Evolutionary conservation across 371 early-diverging fungal genomes (phyloP).

Genomic region (Mucor irregularis): DNA sequence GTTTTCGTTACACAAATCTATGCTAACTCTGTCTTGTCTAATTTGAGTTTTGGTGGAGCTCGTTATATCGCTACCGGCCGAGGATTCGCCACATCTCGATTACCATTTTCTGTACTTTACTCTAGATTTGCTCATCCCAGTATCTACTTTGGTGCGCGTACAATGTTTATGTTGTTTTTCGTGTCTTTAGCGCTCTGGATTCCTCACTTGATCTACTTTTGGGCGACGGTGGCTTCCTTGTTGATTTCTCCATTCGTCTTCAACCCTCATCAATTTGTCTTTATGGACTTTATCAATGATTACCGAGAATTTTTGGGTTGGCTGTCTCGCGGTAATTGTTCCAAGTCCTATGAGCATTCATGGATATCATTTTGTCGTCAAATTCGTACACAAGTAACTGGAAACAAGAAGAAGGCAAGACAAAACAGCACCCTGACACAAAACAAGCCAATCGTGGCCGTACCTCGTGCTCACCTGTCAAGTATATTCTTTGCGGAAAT

Average conservation of each 20-base stretch:
- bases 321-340: constrained; percentile 75
- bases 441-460: constrained; percentile 50
- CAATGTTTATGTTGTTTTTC: constrained; percentile 74
- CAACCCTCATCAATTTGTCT: constrained; percentile 84
- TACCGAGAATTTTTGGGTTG: constrained; percentile 81
- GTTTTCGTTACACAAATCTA: constrained; percentile 91
- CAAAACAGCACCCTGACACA: constrained; percentile 54
- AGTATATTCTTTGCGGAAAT: constrained; percentile 79
- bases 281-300: constrained; percentile 75
- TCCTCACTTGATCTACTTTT: constrained; percentile 82
- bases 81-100: constrained; percentile 85
- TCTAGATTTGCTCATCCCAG: constrained; percentile 81
- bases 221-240: constrained; percentile 76
- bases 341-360: constrained; percentile 64
- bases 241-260: constrained; percentile 81
- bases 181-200: constrained; percentile 74
- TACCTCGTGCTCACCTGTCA: constrained; percentile 68
- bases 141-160: constrained; percentile 80
- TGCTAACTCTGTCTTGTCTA: constrained; percentile 78
- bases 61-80: constrained; percentile 89
- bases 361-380: constrained; percentile 83
- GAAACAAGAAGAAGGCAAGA: constrained; percentile 37
- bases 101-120: constrained; percentile 79
- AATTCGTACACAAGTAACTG: constrained; percentile 73
- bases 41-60: constrained; percentile 85